These are phyloP conservation scores for Atractiella rhizophila DNA, from an alignment of 768 basidiomycete species.

Conservation along the genomic window DNA sequence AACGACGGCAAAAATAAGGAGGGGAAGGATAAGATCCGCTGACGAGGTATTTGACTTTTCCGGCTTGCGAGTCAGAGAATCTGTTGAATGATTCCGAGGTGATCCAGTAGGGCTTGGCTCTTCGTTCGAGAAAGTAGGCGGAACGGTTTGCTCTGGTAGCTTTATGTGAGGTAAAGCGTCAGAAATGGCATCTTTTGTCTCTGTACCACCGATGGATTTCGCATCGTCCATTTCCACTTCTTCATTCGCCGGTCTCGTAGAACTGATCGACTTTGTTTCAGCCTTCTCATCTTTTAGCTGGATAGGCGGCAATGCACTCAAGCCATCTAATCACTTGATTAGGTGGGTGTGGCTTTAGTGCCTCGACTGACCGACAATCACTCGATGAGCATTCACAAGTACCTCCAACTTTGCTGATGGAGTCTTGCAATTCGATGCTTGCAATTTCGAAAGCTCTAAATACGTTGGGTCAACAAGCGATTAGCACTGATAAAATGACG, in stretches of 20 bases:
- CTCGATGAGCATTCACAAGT: slow-evolving; percentile 58
- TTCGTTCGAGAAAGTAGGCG: slow-evolving; percentile 17
- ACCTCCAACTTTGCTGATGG: slow-evolving; percentile 57
- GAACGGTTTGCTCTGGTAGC: slow-evolving; percentile 75
- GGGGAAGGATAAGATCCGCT: slow-evolving; percentile 75
- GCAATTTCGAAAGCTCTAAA: slow-evolving; percentile 32
- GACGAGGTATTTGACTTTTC: slow-evolving; percentile 23
- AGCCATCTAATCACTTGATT: slow-evolving; percentile 3
- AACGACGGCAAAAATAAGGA: slow-evolving; percentile 83
- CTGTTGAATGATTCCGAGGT: background rate
- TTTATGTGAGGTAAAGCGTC: no score
- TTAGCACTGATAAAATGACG: slow-evolving; percentile 17
- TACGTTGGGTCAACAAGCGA: background rate
- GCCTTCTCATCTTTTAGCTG: slow-evolving; percentile 11
- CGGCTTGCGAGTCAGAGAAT: background rate
- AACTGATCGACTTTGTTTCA: background rate
- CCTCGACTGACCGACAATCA: slow-evolving; percentile 65
- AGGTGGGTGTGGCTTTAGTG: slow-evolving; percentile 18
- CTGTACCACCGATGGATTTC: slow-evolving; percentile 4
- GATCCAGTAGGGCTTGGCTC: background rate
- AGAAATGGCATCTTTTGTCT: slow-evolving; percentile 9
- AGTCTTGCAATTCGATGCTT: slow-evolving; percentile 27
- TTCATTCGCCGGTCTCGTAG: slow-evolving; percentile 5
- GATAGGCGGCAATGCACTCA: slow-evolving; percentile 15
- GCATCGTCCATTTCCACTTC: slow-evolving; percentile 16